Evolutionary conservation across 2,329 filamentous ascomycete genomes (phyloP), one percentile per base, ranked within the genome.

Genomic region (Pyricularia sp.): DNA sequence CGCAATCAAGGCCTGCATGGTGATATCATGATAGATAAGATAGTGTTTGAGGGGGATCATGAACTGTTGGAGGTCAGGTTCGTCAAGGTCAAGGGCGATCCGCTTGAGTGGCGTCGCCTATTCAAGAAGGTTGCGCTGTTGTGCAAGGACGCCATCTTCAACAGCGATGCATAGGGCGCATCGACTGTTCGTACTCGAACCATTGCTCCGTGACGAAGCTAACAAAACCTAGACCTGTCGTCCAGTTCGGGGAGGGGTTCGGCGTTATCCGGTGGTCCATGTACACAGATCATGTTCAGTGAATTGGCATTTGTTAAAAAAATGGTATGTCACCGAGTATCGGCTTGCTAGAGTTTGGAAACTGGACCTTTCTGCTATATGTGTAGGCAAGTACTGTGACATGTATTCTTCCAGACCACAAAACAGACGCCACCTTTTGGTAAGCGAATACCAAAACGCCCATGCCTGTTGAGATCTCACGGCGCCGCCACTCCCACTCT

Each of bases 111-210:
- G 95, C 87, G 95, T 70, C 84, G 95, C 42, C 93, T 99, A 77
- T 99, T 99, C 84, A 99, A 99, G 81, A 94, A 93, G 78, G 87
- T 97, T n/a, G 92, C 92, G 33, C 84, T 96, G 71, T 83, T 94
- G 70, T 96, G 94, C 80, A 92, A 92, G 76, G 93, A 97, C 76
- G 93, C 88, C 10, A 90, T 98, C 64, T 92, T 88, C 77, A 85
- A 84, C 72, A 86, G 86, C 65, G 81, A 85, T 5, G 69, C 69
- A 20, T 70, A 70, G 69, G 58, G 50, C 26, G 23, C 42, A 28
- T 59, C 67, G 33, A 64, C 36, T 64, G n/a, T 36, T 65, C 14
- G 17, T 31, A n/a, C 33, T 59, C 23, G 23, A 31, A 58, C 65
- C 7, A 14, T 67, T 33, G 42, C 20, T 14, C 65, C 59, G 28